Base-by-base conservation (phyloP, 1,284 basidiomycete genomes). In the Schizophyllum commune region DNA sequence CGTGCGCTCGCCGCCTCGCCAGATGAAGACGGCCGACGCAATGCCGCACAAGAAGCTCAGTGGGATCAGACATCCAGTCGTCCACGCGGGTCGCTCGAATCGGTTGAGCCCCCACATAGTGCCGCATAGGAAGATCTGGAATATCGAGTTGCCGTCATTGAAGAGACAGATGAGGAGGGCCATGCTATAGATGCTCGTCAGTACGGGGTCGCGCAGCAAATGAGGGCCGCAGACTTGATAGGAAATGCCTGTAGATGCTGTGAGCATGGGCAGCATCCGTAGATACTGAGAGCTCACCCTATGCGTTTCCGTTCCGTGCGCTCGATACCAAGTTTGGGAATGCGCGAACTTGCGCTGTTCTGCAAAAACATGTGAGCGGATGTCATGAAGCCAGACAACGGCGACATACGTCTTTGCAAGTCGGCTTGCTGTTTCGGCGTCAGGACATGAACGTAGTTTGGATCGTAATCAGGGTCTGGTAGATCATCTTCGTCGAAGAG, bases 231-330 rank as follows among this genome's bases (percentile, higher is more conserved):
- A 69, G 73, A 86, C 83, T 80, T 82, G 70, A 92, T 89, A 5
- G 89, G 88, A 71, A 94, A 94, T 5, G 92, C 91, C 86, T 88
- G 66, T 22, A 61, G 57, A 22, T 9, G 52, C 34, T 58, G 53
- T 66, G 33, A 60, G 56, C 9, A 57, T 58, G 54, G 39, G 61
- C 55, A 55, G 52, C 22, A 56, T 32, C 53, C 52, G 55, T 52
- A 58, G 9, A 60, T 58, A 58, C 58, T 55, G 51, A 61, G 32
- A 15, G 67, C 81, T 63, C 69, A 86, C 87, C 57, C 86, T 77
- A 71, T 95, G 92, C 0, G 93, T 94, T 60, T 88, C 86, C 4
- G 91, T 94, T 52, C 90, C 92, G 72, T 94, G 91, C 6, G 92
- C 85, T 52, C 90, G 79, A 73, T 96, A 96, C 91, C 92, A 96